Conservation (phyloP, 805 yeast genomes). For the Ogataea nonfermentans region DNA sequence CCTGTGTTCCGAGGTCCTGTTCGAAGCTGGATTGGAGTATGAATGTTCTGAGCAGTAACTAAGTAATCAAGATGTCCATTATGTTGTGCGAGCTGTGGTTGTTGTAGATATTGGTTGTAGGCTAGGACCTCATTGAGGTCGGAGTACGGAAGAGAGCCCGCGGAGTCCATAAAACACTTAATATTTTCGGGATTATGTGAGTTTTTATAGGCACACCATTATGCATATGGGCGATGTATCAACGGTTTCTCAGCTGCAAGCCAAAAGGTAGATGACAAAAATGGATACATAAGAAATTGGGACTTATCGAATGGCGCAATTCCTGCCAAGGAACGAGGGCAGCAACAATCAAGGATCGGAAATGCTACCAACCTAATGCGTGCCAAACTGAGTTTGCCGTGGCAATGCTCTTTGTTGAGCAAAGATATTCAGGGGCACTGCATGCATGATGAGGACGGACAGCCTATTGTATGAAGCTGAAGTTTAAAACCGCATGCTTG, state of each 20-base stretch:
- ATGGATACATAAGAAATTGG: neutral
- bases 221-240: constrained; percentile 1
- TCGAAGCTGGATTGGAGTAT: constrained; percentile 1
- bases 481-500: too few species aligned
- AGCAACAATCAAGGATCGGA: constrained; percentile 1
- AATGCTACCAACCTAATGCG: constrained; percentile 6
- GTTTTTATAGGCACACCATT: constrained; percentile 1
- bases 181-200: too few species aligned
- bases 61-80: constrained; percentile 1
- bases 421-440: constrained; percentile 7
- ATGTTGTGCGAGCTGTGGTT: constrained; percentile 10
- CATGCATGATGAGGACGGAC: neutral
- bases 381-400: constrained; percentile 2
- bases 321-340: constrained; percentile 3
- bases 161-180: constrained; percentile 11
- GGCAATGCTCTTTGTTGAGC: constrained; percentile 1
- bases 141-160: constrained; percentile 12
- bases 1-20: constrained; percentile 6
- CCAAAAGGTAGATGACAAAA: neutral
- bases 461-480: too few species aligned
- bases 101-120: constrained; percentile 15
- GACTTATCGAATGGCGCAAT: constrained; percentile 7
- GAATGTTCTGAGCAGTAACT: neutral
- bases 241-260: constrained; percentile 6
- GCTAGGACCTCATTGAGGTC: constrained; percentile 16